These are phyloP conservation scores for Fusarium multiceps DNA, from an alignment of 2,329 filamentous ascomycete species.

Conservation along the genomic window DNA sequence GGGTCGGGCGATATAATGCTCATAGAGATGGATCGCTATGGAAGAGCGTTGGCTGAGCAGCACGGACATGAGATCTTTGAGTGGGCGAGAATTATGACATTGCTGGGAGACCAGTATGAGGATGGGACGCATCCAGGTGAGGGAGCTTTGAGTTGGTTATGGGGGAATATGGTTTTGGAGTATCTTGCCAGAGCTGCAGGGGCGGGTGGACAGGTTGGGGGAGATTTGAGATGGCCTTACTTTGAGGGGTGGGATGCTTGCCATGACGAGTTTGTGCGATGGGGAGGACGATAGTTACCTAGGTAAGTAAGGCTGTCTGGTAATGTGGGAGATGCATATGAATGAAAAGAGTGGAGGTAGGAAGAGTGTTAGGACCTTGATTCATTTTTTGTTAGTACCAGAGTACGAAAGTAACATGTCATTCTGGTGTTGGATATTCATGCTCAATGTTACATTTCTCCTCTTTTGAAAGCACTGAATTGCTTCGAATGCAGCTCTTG, in stretches of 20 bases:
- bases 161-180: conserved; percentile 11
- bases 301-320: background rate
- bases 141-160: conserved; percentile 1
- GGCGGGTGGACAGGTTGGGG: background rate
- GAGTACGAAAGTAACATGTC: background rate
- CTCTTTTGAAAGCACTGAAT: conserved; percentile 12
- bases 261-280: background rate
- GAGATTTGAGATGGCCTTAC: conserved; percentile 1
- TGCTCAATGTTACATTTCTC: conserved; percentile 35
- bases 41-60: conserved; percentile 2
- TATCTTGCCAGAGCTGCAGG: conserved; percentile 10
- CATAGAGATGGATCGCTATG: conserved; percentile 7
- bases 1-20: background rate
- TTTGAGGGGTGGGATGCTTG: conserved; percentile 19
- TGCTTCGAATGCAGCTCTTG: conserved; percentile 23
- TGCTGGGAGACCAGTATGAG: background rate
- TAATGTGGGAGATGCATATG: background rate
- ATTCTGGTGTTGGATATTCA: background rate
- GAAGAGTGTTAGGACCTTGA: background rate
- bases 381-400: background rate
- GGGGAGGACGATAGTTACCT: background rate
- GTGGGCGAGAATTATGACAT: background rate
- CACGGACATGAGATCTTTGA: conserved; percentile 6
- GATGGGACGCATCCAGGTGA: background rate
- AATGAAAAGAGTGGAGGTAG: background rate